Evolutionary conservation across 192 early-diverging fungal genomes (phyloP), one percentile per base, ranked within the genome.

Genomic region (Thamnidium elegans): DNA sequence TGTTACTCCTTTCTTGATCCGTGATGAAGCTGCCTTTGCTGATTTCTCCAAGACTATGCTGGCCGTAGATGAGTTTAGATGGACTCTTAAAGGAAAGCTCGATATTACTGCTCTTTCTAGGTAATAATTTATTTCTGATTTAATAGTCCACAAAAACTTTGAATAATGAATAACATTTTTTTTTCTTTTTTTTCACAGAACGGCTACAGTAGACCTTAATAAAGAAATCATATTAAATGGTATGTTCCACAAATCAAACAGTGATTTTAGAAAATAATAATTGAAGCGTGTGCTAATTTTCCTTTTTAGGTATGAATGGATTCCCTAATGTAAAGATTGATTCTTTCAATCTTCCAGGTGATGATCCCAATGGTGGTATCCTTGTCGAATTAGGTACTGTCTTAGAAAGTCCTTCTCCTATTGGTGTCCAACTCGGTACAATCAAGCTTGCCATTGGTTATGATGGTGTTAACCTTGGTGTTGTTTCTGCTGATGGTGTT

Each of bases 281-380:
- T 47, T 15, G 2, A 14, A 51, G 8, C 5, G 7, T 23, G 50
- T 39, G 32, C 17, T 63, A 51, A 63, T 17, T 10, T 6, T 63
- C 1, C 11, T 63, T 34, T 51, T 54, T 62, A 65, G 82, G 80
- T 34, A 87, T 87, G 84, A 64, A 67, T 42, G 78, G 84, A 23
- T 84, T 87, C 64, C 74, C 76, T 1, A 44, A 72, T 61, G 80
- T 84, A 15, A 71, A 55, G 26, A 79, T 86, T 48, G 67, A 72
- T 44, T 78, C 62, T 39, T 86, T 88, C 55, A 62, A 81, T 39
- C 56, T 84, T 19, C 85, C 83, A 19, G 63, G 70, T 5, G 78
- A 84, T 70, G 80, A 78, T 58, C 71, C 77, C 53, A 69, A 71
- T 21, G 80, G 84, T 58, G 86, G 86, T 66, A 85, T 87, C 62